Evolutionary conservation across 2,329 filamentous ascomycete species (phyloP).

Genomic region (Fonsecaea pedrosoi): DNA sequence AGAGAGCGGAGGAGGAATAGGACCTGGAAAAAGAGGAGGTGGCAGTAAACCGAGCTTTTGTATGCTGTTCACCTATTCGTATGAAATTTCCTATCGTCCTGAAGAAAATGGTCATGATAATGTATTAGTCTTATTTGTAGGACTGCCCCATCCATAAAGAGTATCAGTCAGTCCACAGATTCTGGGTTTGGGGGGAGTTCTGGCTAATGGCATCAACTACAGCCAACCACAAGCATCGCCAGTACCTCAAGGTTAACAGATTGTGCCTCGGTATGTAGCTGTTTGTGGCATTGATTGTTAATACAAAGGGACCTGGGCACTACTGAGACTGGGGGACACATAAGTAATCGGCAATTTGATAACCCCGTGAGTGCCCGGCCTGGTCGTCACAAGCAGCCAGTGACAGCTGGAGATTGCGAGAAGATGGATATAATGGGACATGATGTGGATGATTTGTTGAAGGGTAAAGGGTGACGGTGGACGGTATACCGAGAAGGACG

Average conservation of each 20-base stretch:
- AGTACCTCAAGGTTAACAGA: not conserved
- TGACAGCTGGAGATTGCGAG: not conserved
- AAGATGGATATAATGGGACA: not conserved
- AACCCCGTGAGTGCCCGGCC: not conserved
- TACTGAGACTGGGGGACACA: not conserved
- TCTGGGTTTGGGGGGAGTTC: not conserved
- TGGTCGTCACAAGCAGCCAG: not conserved
- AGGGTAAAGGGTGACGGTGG: too few relatives aligned
- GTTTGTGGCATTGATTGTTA: not conserved
- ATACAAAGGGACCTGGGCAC: not conserved
- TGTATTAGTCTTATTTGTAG: not conserved
- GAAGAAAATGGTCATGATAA: conserved; percentile 9
- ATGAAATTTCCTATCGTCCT: not conserved
- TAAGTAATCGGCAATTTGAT: conserved; percentile 4
- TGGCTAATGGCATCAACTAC: conserved; percentile 1
- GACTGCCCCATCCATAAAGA: not conserved
- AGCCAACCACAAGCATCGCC: not conserved
- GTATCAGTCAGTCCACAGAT: not conserved
- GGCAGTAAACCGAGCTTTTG: not conserved
- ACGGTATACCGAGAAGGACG: too few relatives aligned
- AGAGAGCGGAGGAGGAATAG: not conserved
- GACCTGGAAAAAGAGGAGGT: not conserved
- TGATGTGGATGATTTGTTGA: not conserved
- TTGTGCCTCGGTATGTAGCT: not conserved
- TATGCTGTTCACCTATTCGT: not conserved